Evolutionary conservation across 169 alveolate species (phyloP).

Genomic region (Eimeria praecox): DNA sequence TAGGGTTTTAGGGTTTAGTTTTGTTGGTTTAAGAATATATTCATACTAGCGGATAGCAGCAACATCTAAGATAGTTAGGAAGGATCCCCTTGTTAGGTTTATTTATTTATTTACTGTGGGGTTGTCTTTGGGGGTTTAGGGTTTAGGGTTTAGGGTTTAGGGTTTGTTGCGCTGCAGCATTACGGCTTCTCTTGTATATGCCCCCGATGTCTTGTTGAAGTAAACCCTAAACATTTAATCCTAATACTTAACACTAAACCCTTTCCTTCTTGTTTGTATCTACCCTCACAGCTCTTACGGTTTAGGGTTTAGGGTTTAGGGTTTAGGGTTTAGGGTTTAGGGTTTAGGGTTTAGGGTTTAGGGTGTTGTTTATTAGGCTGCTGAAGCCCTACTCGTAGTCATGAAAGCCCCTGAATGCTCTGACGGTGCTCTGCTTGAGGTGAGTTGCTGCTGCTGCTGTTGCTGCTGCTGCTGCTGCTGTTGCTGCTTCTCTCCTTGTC

Average conservation of each 20-base stretch:
- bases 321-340: not conserved
- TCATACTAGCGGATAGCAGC: not conserved
- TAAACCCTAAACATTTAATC: not conserved
- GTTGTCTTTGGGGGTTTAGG: conserved; percentile 2
- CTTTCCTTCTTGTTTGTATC: not conserved
- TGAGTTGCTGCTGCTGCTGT: conserved; percentile 15
- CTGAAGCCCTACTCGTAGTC: conserved; percentile 66
- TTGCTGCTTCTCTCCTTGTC: not conserved
- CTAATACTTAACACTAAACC: not conserved
- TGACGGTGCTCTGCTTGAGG: not conserved
- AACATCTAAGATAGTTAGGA: not conserved
- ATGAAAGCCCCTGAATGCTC: conserved; percentile 60
- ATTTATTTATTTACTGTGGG: too few relatives aligned
- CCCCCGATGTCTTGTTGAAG: conserved; percentile 77
- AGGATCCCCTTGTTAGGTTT: too few relatives aligned
- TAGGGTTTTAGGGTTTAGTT: not conserved
- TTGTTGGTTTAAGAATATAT: not conserved
- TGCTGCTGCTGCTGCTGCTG: not conserved
- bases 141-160: not conserved
- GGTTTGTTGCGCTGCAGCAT: conserved; percentile 45
- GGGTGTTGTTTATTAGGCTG: conserved; percentile 35
- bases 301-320: not conserved
- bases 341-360: not conserved
- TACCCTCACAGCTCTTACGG: not conserved
- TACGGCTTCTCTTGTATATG: conserved; percentile 77